Evolutionary conservation across 2,329 filamentous ascomycete genomes (phyloP).

Genomic region (Colletotrichum musicola): DNA sequence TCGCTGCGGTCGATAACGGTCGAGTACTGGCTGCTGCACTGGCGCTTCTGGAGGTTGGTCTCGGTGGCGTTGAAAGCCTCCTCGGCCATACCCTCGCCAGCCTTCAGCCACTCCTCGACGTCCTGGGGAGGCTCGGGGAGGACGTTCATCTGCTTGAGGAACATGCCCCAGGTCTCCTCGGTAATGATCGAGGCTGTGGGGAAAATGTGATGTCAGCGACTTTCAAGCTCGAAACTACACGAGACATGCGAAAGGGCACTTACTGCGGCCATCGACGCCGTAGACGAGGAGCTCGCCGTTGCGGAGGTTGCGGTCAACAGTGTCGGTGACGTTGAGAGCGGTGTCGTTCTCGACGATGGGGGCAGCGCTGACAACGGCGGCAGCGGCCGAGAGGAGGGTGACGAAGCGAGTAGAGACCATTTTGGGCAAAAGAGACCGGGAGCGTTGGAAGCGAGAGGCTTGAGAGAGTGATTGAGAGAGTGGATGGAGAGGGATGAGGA

Average conservation of each 20-base stretch:
- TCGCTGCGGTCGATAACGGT: constrained; percentile 19
- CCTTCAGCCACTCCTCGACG: constrained; percentile 16
- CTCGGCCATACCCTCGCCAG: not conserved
- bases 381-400: constrained; percentile 17
- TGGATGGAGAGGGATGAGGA: not conserved
- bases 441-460: not conserved
- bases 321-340: constrained; percentile 3
- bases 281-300: constrained; percentile 19
- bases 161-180: constrained; percentile 2
- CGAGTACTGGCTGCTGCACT: constrained; percentile 24
- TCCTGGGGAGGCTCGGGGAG: not conserved
- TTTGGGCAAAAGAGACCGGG: constrained; percentile 1
- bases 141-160: not conserved
- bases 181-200: constrained; percentile 4
- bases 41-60: constrained; percentile 8
- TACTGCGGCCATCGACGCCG: constrained; percentile 9
- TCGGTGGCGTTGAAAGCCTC: constrained; percentile 17
- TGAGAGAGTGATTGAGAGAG: not conserved
- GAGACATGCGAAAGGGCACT: not conserved
- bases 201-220: not conserved
- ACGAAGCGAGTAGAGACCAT: constrained; percentile 19
- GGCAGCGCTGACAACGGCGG: constrained; percentile 21
- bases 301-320: constrained; percentile 17
- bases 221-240: not conserved
- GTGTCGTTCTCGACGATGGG: not conserved